Percentiles rank a stretch among this genome's conserved stretches.
phyloP scores from a whole-genome alignment of 345 rosid genomes.

The Hibiscus trionum region DNA sequence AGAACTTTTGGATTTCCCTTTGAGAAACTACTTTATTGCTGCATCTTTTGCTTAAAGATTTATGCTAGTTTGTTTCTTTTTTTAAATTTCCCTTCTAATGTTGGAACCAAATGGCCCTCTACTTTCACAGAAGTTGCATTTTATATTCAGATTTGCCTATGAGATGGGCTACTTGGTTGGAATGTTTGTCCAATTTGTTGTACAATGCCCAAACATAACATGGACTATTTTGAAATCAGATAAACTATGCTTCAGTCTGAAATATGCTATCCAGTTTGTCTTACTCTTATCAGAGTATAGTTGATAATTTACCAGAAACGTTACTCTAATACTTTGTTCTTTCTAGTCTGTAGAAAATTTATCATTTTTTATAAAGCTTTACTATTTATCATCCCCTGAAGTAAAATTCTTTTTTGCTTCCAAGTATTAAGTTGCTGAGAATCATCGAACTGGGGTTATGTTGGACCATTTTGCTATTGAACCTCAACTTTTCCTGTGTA shows the following conservation, averaged over 20 bases:
- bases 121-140: neutral
- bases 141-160: neutral
- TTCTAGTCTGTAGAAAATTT: neutral
- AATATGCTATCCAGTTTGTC: neutral
- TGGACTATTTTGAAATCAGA: neutral
- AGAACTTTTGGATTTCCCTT: neutral
- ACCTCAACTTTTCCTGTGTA: neutral
- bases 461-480: neutral
- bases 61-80: neutral
- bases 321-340: neutral
- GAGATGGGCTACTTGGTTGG: neutral
- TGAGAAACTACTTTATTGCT: neutral
- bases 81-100: neutral
- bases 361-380: neutral
- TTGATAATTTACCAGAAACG: neutral
- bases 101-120: neutral
- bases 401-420: neutral
- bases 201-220: neutral
- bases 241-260: neutral
- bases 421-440: neutral
- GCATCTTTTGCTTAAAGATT: neutral
- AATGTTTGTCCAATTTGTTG: neutral
- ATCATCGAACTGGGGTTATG: neutral
- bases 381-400: neutral
- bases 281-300: neutral